Evolutionary conservation across 768 basidiomycete genomes (phyloP), one percentile per base, ranked within the genome.

Genomic region (Serendipita sp.): DNA sequence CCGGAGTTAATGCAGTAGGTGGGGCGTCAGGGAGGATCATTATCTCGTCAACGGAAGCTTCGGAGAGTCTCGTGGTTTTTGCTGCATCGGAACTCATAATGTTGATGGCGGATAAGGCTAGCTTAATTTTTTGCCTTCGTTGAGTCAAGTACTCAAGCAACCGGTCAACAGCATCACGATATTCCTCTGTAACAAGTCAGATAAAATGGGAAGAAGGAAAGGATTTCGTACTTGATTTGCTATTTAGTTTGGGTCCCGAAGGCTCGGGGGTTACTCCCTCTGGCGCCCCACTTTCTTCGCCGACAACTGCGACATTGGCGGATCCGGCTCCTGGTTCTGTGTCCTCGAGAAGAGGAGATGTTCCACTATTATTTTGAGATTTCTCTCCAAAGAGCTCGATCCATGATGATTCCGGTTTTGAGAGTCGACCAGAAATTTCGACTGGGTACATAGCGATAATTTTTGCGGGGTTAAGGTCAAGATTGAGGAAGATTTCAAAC

Each of bases 381-480:
- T 64, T 70, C 66, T 94, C 95, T 3, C 91, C 94, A 71, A 89
- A 96, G 2, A 94, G 75, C 3, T 80, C 77, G 70, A 95, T 85
- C 89, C 91, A 93, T 4, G 78, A 75, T 1, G 85, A 85, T 48
- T 75, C 80, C 10, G 85, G 81, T 0, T 87, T 81, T 3, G 84
- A 78, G 5, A 97, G 74, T 36, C 89, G 79, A 3, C 95, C 95
- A 1, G 91, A 81, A 2, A 98, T 81, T 11, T 78, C 78, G 41
- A 88, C 83, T 0, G 91, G 89, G 73, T 91, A 99, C 3, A 98
- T 76, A 1, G 93, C 87, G 23, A 98, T 80, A 2, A 99, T 90
- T 70, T 93, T 91, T 0, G 94, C 91, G 0, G 96, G 96, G 70
- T 94, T 94, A 68, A 93, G 78, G 68, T 97, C 87, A 46, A 95